Base-by-base conservation (phyloP, 768 basidiomycete species). In the Amyloporia xantha region DNA sequence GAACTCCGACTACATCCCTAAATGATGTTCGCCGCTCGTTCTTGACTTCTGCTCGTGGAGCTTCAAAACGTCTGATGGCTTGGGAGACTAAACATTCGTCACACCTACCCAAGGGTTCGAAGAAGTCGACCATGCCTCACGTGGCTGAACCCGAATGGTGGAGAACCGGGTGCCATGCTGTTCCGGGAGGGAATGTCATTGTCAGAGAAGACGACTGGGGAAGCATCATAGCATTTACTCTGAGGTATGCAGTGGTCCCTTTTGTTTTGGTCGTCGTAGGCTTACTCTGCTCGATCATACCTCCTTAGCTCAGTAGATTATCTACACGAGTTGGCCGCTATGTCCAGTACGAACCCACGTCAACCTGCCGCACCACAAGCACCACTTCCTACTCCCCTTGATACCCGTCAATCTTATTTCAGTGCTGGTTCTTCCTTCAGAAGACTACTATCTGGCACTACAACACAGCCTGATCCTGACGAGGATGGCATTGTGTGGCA, bases 121-220 rank as follows among this genome's bases (percentile, higher is more conserved):
- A n/a, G 5, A 15, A 23, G 19, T 41, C 27, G 0, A 49, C 49
- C 5, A 28, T 41, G 1, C 42, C 44, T 12, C 33, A 39, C 11
- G 26, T 41, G 11, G 41, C 46, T 11, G 77, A 81, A 49, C 84
- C 84, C 1, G 75, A 71, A 26, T 89, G 85, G 85, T 86, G 82
- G 83, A 63, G 59, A 13, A 66, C 64, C 17, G 73, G 72, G 7
- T 81, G 71, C 59, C 81, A 88, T 67, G 77, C 75, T 26, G 68
- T 84, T 15, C 83, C 85, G n/a, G 77, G 78, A 3, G 75, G 80
- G 6, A 81, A 77, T 58, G 71, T 86, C 4, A 73, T 86, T 50
- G 76, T 87, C 7, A 63, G 77, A 42, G 86, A 88, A 59, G 72
- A 77, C 57, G 84, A 86, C 62, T 84, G 81, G 83, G 84, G 84